Conservation (phyloP, 352 stramenopile species). For the Pythium coloratum region DNA sequence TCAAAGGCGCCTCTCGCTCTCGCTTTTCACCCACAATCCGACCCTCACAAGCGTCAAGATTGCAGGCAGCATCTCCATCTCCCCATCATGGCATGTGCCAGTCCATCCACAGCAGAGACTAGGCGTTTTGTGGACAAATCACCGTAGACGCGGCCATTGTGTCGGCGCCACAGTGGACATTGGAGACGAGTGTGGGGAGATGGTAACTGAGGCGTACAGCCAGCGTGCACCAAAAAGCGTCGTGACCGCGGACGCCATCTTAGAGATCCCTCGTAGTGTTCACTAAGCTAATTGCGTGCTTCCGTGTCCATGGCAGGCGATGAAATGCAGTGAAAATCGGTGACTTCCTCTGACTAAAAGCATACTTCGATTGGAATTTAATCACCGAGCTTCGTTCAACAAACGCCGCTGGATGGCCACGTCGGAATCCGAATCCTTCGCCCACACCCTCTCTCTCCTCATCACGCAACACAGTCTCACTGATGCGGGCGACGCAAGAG, state of each 20-base stretch:
- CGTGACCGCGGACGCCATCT: background rate
- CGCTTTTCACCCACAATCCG: background rate
- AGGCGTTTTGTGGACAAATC: background rate
- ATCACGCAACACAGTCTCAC: background rate
- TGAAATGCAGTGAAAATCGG: background rate
- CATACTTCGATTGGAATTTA: conserved; percentile 1
- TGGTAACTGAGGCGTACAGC: background rate
- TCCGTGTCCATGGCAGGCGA: no score
- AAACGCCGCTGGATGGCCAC: background rate
- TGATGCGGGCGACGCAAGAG: background rate
- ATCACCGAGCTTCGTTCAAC: background rate
- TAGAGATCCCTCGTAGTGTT: background rate
- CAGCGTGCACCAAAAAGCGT: background rate
- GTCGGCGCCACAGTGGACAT: background rate
- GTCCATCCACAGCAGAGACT: background rate
- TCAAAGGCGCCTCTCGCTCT: background rate
- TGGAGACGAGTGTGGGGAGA: background rate
- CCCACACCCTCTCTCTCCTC: background rate
- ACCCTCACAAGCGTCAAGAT: background rate
- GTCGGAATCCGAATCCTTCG: background rate
- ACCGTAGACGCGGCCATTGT: background rate
- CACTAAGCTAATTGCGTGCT: background rate
- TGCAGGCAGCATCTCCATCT: background rate
- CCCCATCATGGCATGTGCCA: background rate
- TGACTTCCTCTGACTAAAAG: background rate